These are phyloP conservation scores for Xanthoparmelia taractica DNA, from an alignment of 495 filamentous ascomycete species.

Conservation along the genomic window DNA sequence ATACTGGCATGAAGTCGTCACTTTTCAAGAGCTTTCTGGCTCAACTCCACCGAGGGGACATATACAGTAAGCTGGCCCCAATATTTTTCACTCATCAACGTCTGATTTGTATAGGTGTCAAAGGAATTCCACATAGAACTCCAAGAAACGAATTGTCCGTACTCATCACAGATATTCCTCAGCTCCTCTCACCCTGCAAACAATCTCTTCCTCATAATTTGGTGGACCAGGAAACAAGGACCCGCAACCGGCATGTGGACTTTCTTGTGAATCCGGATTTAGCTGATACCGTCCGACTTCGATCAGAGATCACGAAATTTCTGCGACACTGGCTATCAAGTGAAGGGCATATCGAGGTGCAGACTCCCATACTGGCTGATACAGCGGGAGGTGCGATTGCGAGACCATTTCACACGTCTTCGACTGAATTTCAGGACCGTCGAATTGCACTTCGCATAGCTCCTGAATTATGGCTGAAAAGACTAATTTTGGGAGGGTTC, in stretches of 20 bases:
- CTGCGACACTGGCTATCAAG: constrained; percentile 66
- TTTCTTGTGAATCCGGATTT: constrained; percentile 61
- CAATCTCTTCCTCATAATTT: constrained; percentile 65
- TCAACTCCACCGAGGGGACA: constrained; percentile 63
- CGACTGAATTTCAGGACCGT: constrained; percentile 61
- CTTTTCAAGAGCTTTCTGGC: constrained; percentile 54
- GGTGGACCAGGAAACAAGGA: constrained; percentile 54
- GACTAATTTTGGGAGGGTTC: constrained; percentile 84
- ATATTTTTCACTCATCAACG: constrained; percentile 8
- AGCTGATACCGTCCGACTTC: constrained; percentile 61
- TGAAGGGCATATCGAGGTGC: constrained; percentile 71
- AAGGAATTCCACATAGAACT: constrained; percentile 65
- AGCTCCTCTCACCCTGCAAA: constrained; percentile 66
- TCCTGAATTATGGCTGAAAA: constrained; percentile 92
- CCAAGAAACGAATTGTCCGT: constrained; percentile 71
- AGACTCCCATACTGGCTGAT: constrained; percentile 76
- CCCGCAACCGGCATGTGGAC: constrained; percentile 70
- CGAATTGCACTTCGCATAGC: constrained; percentile 73
- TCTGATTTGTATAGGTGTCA: constrained; percentile 45
- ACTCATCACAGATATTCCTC: constrained; percentile 54
- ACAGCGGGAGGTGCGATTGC: constrained; percentile 76
- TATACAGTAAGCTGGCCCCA: constrained; percentile 52
- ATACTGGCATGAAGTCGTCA: constrained; percentile 30
- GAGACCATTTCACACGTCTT: constrained; percentile 70
- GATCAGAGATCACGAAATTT: constrained; percentile 65